These are phyloP conservation scores for Teratosphaeria viscida DNA, from an alignment of 2,329 filamentous ascomycete genomes.

Conservation along the genomic window DNA sequence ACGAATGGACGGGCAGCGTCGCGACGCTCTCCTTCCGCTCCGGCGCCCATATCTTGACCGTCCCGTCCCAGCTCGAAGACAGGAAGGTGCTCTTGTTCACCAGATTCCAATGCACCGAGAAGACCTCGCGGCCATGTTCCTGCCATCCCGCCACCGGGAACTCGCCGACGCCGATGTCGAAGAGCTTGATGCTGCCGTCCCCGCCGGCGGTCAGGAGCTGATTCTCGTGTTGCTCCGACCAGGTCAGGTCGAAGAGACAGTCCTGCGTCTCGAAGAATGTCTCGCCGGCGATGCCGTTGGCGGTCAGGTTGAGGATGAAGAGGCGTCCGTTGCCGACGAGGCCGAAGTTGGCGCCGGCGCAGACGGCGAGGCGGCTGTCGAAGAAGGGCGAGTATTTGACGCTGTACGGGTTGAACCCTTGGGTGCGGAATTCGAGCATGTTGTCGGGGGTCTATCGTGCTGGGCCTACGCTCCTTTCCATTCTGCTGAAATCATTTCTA, in stretches of 20 bases:
- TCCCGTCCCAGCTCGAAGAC: constrained; percentile 91
- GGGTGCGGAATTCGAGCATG: constrained; percentile 91
- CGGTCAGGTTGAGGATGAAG: constrained; percentile 72
- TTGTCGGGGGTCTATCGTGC: constrained; percentile 9
- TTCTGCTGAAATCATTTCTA: neutral
- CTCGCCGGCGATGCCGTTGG: constrained; percentile 71
- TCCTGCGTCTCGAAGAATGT: constrained; percentile 96
- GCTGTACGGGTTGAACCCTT: constrained; percentile 90
- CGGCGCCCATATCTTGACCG: constrained; percentile 91
- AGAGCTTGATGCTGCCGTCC: constrained; percentile 90
- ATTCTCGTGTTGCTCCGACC: constrained; percentile 95
- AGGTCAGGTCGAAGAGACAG: constrained; percentile 85
- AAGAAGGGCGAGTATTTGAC: constrained; percentile 99
- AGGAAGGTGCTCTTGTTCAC: constrained; percentile 83
- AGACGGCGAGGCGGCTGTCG: constrained; percentile 85
- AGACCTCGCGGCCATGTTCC: constrained; percentile 88
- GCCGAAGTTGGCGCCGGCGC: constrained; percentile 87
- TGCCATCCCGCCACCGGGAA: constrained; percentile 88
- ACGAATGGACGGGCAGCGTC: constrained; percentile 83
- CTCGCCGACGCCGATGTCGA: constrained; percentile 68
- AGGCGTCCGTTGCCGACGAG: constrained; percentile 91
- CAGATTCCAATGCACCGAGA: constrained; percentile 86
- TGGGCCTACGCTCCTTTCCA: constrained; percentile 1
- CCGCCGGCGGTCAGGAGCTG: constrained; percentile 82
- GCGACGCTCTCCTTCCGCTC: constrained; percentile 54